Percentiles rank a stretch among this genome's conserved stretches.
Conservation (phyloP, 1,284 basidiomycete species). For the Malassezia nana region DNA sequence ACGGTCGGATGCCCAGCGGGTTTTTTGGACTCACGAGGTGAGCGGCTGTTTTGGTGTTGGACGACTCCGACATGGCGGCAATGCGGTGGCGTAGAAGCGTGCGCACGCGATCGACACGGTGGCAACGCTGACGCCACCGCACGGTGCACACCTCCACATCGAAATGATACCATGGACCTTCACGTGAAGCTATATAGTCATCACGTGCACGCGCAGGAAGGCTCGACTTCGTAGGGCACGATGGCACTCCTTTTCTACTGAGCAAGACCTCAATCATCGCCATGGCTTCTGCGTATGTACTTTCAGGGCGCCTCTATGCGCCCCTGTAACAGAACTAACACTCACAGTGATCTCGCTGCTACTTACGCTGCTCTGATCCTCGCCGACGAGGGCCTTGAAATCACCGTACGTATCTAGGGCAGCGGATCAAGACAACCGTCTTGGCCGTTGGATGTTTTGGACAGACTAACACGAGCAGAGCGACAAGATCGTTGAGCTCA, state of each 20-base stretch:
- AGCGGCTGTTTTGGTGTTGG: slow-evolving; percentile 18
- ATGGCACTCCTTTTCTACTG: slow-evolving; percentile 1
- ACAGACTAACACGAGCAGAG: slow-evolving; percentile 53
- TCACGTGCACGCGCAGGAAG: slow-evolving; percentile 9
- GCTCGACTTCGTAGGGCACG: slow-evolving; percentile 2
- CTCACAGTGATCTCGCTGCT: slow-evolving; percentile 43
- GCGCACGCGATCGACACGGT: not conserved
- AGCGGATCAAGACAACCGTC: not conserved
- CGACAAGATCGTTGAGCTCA: slow-evolving; percentile 80
- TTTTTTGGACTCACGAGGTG: slow-evolving; percentile 55
- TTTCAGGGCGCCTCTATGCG: not conserved
- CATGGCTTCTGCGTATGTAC: slow-evolving; percentile 19
- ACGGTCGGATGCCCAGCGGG: slow-evolving; percentile 84
- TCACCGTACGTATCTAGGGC: slow-evolving; percentile 61
- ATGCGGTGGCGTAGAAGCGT: not conserved
- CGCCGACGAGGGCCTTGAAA: slow-evolving; percentile 77
- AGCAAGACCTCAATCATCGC: slow-evolving; percentile 10
- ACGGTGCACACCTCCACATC: slow-evolving; percentile 1
- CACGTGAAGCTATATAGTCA: slow-evolving; percentile 19
- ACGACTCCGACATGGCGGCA: not conserved
- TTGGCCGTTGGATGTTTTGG: not conserved
- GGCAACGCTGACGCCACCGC: slow-evolving; percentile 1
- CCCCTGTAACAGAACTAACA: slow-evolving; percentile 5
- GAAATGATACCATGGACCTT: not conserved
- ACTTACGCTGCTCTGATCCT: slow-evolving; percentile 72